phyloP scores from a whole-genome alignment of 768 basidiomycete genomes.

The Russula sp. region DNA sequence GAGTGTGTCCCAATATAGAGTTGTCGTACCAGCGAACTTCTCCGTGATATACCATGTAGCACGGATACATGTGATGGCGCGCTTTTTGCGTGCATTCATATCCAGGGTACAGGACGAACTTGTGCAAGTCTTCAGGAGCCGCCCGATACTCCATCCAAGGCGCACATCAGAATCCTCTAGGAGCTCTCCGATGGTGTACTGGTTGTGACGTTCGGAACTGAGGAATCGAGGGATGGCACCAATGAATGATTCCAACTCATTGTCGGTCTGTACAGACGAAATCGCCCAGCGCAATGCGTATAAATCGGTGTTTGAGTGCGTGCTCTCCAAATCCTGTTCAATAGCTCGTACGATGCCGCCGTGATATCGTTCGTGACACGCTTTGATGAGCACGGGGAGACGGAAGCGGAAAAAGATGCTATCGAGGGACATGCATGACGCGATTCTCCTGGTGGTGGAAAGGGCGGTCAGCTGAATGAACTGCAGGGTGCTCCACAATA shows the following conservation, averaged over 20 bases:
- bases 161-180: slow-evolving; percentile 20
- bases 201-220: slow-evolving; percentile 6
- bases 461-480: neutral
- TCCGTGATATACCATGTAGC: slow-evolving; percentile 25
- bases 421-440: neutral
- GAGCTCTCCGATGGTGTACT: slow-evolving; percentile 22
- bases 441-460: neutral
- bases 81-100: neutral
- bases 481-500: slow-evolving; percentile 16
- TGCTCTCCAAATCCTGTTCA: slow-evolving; percentile 11
- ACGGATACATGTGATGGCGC: slow-evolving; percentile 13
- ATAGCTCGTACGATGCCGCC: slow-evolving; percentile 19
- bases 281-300: slow-evolving; percentile 16
- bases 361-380: slow-evolving; percentile 15
- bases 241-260: slow-evolving; percentile 23
- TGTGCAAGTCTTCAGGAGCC: slow-evolving; percentile 22
- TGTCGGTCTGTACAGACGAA: slow-evolving; percentile 5
- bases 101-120: neutral
- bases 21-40: slow-evolving; percentile 8
- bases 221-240: slow-evolving; percentile 24
- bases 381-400: slow-evolving; percentile 13
- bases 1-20: slow-evolving; percentile 23
- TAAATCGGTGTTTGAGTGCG: slow-evolving; percentile 11
- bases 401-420: slow-evolving; percentile 2
- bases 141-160: slow-evolving; percentile 26